Base-by-base conservation (phyloP, 192 early-diverging fungal genomes). In the Coemansia sp. region DNA sequence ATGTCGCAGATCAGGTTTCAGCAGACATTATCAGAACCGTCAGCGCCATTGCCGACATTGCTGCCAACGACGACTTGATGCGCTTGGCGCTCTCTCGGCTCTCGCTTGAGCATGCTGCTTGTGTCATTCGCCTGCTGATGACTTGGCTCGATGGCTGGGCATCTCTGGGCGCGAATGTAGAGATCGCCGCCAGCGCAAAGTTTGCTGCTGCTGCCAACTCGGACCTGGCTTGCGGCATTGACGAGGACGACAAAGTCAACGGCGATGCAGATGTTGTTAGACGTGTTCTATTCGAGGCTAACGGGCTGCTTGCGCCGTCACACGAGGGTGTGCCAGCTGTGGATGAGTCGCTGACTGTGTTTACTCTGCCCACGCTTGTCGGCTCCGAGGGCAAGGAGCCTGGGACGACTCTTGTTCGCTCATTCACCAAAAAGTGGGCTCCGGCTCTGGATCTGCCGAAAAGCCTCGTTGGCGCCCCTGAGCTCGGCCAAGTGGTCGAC, bases 381-480 rank as follows among this genome's bases (percentile, higher is more conserved):
- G 39, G 11, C 28, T 48, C 45, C 7, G 34, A 68, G 53, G 14
- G 28, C 59, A 69, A 65, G 53, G 64, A 52, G 2, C 39, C 73
- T 12, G 45, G 59, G 0, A 14, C 60, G 7, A 50, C 61, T n/a
- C 55, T 81, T 45, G 73, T 64, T 14, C 74, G 70, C 31, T 56
- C 47, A 25, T 69, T 76, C 37, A 82, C 79, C 2, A 65, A 65
- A 37, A 62, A 74, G 21, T 82, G 79, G 79, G 75, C 75, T 11
- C 79, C 79, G 14, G 61, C 50, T 21, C 68, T 82, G 38, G 61
- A 52, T 34, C 62, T 82, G 48, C 74, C 79, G 0, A 39, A 42
- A 12, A 33, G 43, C 3, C 70, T 82, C 6, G 26, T 45, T 2
- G 65, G 61, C n/a, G 79, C 74, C 2, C 79, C 79, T 0, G 70